Evolutionary conservation across 2,329 filamentous ascomycete species (phyloP), one percentile per base, ranked within the genome.

Genomic region (Lecanicillium sp.): DNA sequence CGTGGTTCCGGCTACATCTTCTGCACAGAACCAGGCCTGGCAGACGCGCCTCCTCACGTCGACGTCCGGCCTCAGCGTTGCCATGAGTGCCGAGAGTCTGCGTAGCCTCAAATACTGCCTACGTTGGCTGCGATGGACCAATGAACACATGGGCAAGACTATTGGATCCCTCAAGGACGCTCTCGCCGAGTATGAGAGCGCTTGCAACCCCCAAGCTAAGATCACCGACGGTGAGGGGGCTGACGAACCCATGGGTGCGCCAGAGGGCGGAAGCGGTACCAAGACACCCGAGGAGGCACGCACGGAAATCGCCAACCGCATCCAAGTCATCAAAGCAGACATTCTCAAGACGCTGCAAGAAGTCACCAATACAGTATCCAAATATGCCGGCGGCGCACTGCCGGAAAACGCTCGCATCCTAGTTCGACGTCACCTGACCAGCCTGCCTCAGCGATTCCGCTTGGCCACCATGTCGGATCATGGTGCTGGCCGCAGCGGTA

Each of bases 31-130:
- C n/a, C 44, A 39, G 25, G 56, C 70, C 53, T 94, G 88, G 87
- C 85, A 85, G 44, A 85, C 84, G 9, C 80, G 88, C 12, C 68
- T 95, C 14, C 84, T 95, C 48, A 85, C 94, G 57, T 89, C 86
- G 5, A 95, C 90, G 0, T 94, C 88, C 1, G 90, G 88, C 1
- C 72, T 96, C 1, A 88, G 88, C 46, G 82, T 94, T 13, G 88
- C 92, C 1, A 87, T 98, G 73, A 94, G 84, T 51, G 83, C 94
- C 14, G 83, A 92, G 52, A 94, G 86, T 16, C 65, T 95, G 8
- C 77, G 80, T 37, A 92, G 83, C 44, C 66, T 98, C 30, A 87
- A 85, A 50, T 90, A 87, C 51, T 95, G 89, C 46, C 66, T 96
- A 2, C 73, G 74, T 17, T 85, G 88, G 71, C 67, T 96, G 33